Evolutionary conservation across 2,329 filamentous ascomycete genomes (phyloP), one percentile per base, ranked within the genome.

Genomic region (Scleromitrula shiraiana): DNA sequence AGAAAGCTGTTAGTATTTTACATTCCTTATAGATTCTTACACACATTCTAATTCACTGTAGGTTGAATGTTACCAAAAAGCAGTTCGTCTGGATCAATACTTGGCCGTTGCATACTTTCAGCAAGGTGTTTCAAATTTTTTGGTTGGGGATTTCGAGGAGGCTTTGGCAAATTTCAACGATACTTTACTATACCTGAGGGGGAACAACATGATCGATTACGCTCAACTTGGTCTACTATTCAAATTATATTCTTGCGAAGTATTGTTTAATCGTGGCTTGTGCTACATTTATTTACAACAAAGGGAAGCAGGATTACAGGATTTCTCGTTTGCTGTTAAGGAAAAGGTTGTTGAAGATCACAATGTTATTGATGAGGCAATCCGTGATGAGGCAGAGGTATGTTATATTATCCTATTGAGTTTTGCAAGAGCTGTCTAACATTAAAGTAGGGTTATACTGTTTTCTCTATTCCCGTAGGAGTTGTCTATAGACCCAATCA

Each of bases 131-230:
- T 97, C 93, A 47, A 98, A 97, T 66, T 98, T 98, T 67, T 74
- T 98, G 41, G 80, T 97, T 47, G 91, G 91, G 51, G 93, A 98
- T 65, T 97, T 97, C 59, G 90, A 97, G 66, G 93, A 97, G 67
- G 93, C 93, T 15, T 74, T 97, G 53, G 90, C 90, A 58, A 97
- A 97, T 70, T 98, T 98, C 76, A 98, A 98, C 71, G 93, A 98
- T 64, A 96, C 93, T 0, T 74, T 98, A 33, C 73, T 96, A 35
- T 97, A 97, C 67, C 77, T 98, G 38, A 81, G 93, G 62, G 93
- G 93, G 53, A 97, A 98, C 71, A 90, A 88, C 49, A 88, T 93
- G 70, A 98, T 98, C 68, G 90, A 98, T 68, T 98, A 98, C 67
- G 88, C 95, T 52, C 93, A 98, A 67, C 70, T 98, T 41, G 93